Conservation (phyloP, 202 grass and related monocot species). For the Panicum hallii region DNA sequence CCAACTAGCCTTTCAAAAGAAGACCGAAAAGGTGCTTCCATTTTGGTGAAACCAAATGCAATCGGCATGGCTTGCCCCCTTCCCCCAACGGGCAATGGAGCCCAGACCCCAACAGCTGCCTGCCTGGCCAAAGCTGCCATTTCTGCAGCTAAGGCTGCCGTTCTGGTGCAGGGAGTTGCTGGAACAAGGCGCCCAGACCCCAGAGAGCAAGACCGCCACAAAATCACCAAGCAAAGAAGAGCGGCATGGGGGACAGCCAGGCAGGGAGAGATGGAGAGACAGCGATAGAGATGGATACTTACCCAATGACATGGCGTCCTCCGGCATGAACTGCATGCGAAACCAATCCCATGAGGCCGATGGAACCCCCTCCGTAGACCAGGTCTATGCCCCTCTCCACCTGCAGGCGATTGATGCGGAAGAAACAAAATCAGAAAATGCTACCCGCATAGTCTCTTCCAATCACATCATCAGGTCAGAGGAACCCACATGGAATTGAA, state of each 20-base stretch:
- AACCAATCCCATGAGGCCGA: conserved; percentile 95
- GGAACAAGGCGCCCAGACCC: conserved; percentile 48
- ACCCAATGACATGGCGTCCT: conserved; percentile 97
- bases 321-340: conserved; percentile 94
- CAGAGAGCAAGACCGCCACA: conserved; percentile 22
- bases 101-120: conserved; percentile 29
- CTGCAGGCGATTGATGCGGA: conserved; percentile 54
- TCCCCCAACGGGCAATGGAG: conserved; percentile 54
- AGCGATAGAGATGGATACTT: conserved; percentile 26
- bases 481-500: not conserved
- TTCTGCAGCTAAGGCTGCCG: conserved; percentile 48
- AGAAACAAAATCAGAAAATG: conserved; percentile 10
- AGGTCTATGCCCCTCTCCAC: conserved; percentile 96
- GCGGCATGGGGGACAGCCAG: not conserved
- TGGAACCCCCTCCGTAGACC: conserved; percentile 97
- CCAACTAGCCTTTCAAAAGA: conserved; percentile 60
- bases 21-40: conserved; percentile 55
- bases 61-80: conserved; percentile 34
- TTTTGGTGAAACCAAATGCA: conserved; percentile 58
- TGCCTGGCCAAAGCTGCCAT: conserved; percentile 45
- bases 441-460: not conserved
- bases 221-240: conserved; percentile 26
- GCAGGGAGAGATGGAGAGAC: not conserved
- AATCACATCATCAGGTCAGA: conserved; percentile 15
- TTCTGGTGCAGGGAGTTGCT: conserved; percentile 51